Base-by-base conservation (phyloP, 371 early-diverging fungal genomes). In the Rhizopus microsporus region DNA sequence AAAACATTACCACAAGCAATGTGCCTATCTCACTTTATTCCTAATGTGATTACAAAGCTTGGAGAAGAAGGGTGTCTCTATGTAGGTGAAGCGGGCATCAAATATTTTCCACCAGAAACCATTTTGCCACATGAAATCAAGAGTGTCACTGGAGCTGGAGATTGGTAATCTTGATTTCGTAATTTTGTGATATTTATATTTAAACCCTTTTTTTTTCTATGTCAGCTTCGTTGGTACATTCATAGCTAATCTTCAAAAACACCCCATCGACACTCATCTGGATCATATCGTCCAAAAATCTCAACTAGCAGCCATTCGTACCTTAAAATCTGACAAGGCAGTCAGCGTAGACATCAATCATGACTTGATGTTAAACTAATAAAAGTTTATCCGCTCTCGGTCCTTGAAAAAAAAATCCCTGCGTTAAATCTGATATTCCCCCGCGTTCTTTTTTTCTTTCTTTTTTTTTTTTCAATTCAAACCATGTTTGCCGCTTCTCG, bases 131-230 rank as follows among this genome's bases (percentile, higher is more conserved):
- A 55, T 12, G 58, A 64, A 8, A 74, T 86, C 39, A 66, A 71
- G 50, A 87, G 81, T 58, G 89, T 88, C 5, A 86, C 88, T 2
- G 90, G 90, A 12, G 89, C 90, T 10, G 90, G 90, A 6, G 90
- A 90, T 56, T 82, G 84, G 86, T 84, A 80, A 68, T 32, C 39
- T 51, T 31, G 38, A 13, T 17, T 15, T 12, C 7, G 6, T 44
- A 23, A 23, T 23, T 23, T 23, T 23, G 23, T 23, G 23, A n/a
- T 12, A 31, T 23, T 42, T 51, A 13, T 23, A 6, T 9, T 1
- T 34, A 15, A 47, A 46, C 31, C 37, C 7, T 39, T 38, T 30
- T 30, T 29, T 42, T 13, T n/a, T 31, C 7, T 42, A 13, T 8
- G 30, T 5, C 44, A 79, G 79, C 37, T 80, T 80, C 63, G 80